Conservation (phyloP, 2,329 filamentous ascomycete genomes). For the Penicillium rolfsii region DNA sequence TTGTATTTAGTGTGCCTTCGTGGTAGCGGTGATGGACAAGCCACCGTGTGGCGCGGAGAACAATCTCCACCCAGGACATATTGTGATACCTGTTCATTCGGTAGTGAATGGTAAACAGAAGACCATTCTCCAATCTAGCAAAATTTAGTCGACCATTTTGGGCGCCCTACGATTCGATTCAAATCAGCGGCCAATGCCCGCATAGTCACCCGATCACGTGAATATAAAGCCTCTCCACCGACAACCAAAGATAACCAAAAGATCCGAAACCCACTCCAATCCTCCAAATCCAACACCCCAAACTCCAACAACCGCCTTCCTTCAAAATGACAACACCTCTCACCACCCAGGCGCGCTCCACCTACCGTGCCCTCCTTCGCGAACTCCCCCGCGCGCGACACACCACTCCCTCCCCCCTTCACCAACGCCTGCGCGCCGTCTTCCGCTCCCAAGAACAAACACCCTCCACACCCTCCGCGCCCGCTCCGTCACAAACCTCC, state of each 20-base stretch:
- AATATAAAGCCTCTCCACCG: background rate
- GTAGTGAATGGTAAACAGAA: background rate
- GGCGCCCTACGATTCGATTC: background rate
- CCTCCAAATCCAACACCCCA: background rate
- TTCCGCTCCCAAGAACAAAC: constrained; percentile 53
- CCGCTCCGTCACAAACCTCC: constrained; percentile 31
- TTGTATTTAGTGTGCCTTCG: constrained; percentile 22
- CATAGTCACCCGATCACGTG: constrained; percentile 10
- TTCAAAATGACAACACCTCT: constrained; percentile 28
- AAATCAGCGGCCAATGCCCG: background rate
- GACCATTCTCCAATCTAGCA: background rate
- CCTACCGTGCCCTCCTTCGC: constrained; percentile 87
- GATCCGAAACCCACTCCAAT: background rate
- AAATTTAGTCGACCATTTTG: background rate
- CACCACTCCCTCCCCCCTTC: constrained; percentile 68
- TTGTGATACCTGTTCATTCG: background rate
- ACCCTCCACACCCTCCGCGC: constrained; percentile 24
- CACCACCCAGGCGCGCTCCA: constrained; percentile 61
- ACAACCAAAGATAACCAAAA: background rate
- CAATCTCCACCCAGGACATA: constrained; percentile 15
- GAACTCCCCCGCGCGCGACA: constrained; percentile 76
- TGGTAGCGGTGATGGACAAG: constrained; percentile 13
- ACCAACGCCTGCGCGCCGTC: constrained; percentile 67
- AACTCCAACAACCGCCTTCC: background rate
- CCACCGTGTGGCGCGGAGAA: constrained; percentile 7